Evolutionary conservation across 129 eudicot genomes (phyloP), one percentile per base, ranked within the genome.

Genomic region (Lonicera japonica): DNA sequence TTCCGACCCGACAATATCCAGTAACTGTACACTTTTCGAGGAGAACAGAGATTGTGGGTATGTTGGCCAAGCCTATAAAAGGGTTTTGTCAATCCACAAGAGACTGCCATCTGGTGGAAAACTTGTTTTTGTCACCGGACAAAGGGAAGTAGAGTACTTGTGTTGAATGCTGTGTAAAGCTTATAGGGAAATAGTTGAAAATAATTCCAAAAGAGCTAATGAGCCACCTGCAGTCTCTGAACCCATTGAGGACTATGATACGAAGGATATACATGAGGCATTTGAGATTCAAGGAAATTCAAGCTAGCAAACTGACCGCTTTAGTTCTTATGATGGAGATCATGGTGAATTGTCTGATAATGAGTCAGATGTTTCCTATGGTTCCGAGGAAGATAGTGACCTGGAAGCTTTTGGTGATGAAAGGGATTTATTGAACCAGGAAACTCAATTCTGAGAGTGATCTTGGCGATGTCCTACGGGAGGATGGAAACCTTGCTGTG

Each of bases 111-210:
- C 96, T 56, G 99, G 99, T 17, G 99, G 99, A 54, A 85, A 88
- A 74, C 96, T 94, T 58, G 96, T 94, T 23, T 94, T 88, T 65
- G 91, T 88, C 41, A 94, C 96, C 6, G 99, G 99, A 14, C 99
- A 94, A 74, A 76, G 95, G 70, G 99, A 94, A 77, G 96, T 94
- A 41, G 99, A 94, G 63, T 73, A 69, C 74, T 79, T 94, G 53
- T 94, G 99, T 50, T 69, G 68, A 25, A 82, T 73, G 77, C 83
- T 94, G 17, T 83, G 86, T 36, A 83, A 77, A 78, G 92, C 95
- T 62, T 94, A 95, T 69, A 71, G 46, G 52, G 83, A 82, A 54
- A 70, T 78, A 59, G 78, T 74, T 18, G 69, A 54, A 11, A 79
- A 54, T 4, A 72, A 60, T 53, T 58, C 66, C 36, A 60, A 64